Percentiles rank a stretch among this genome's conserved stretches.
phyloP scores from a whole-genome alignment of 179 eudicot species.

The Camellia oleifera region DNA sequence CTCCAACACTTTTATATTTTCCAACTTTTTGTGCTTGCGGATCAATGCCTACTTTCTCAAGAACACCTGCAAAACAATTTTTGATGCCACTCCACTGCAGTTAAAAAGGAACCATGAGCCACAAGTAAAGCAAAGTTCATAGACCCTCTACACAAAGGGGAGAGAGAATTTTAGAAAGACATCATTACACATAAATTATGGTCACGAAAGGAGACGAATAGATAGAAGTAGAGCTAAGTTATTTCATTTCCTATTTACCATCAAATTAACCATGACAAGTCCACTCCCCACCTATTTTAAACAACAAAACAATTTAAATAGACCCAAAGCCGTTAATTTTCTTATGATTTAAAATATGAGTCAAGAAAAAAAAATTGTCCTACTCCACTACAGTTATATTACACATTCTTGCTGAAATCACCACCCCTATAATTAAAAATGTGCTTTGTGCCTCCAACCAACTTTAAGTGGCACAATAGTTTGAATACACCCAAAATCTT shows the following conservation, averaged over 20 bases:
- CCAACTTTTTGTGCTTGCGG: constrained; percentile 92
- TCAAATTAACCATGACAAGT: too few species aligned
- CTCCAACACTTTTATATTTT: constrained; percentile 87
- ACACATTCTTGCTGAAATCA: not conserved
- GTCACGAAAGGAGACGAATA: not conserved
- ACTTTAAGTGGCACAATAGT: not conserved
- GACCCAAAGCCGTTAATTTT: not conserved
- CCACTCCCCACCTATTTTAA: not conserved
- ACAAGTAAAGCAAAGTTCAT: not conserved
- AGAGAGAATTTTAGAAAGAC: not conserved
- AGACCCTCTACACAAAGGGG: not conserved
- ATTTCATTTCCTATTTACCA: not conserved
- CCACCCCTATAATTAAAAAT: not conserved
- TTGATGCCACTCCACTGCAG: constrained; percentile 15
- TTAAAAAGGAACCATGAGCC: constrained; percentile 20
- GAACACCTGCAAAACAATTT: constrained; percentile 55
- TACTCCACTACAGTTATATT: not conserved
- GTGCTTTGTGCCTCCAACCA: too few species aligned
- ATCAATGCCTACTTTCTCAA: constrained; percentile 85
- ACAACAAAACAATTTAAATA: not conserved
- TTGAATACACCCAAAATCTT: not conserved
- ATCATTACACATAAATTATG: not conserved
- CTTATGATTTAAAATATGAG: not conserved
- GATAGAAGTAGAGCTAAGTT: not conserved
- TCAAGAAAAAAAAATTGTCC: not conserved